A percentile compares a stretch with the other conserved stretches of the same genome.
Evolutionary conservation across 768 basidiomycete species (phyloP).

Genomic region (Trametes gibbosa): DNA sequence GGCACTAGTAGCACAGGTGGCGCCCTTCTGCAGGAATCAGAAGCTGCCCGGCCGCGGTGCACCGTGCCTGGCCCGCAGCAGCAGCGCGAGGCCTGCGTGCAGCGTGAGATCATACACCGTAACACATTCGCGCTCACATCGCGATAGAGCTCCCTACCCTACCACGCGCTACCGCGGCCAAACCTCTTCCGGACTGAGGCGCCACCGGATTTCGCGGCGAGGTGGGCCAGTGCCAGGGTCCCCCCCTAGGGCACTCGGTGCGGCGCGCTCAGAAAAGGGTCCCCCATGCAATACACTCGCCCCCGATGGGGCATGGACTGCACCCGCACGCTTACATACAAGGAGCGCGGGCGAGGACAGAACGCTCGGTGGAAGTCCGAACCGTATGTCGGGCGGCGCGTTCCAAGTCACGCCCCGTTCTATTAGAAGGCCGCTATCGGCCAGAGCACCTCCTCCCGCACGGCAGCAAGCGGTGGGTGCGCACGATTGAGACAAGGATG

Average conservation of each 20-base stretch:
- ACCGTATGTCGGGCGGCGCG: slow-evolving; percentile 9
- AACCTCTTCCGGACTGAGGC: slow-evolving; percentile 4
- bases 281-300: slow-evolving; percentile 7
- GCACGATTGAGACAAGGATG: not conserved
- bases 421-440: slow-evolving; percentile 13
- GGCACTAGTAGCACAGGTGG: not conserved
- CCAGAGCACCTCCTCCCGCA: not conserved
- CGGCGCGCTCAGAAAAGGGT: not conserved
- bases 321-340: slow-evolving; percentile 10
- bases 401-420: slow-evolving; percentile 7
- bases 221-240: too few relatives aligned
- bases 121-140: not conserved
- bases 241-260: not conserved
- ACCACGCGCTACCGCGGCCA: not conserved
- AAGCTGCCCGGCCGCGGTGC: not conserved
- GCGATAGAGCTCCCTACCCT: slow-evolving; percentile 3
- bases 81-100: not conserved
- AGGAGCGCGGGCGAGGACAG: slow-evolving; percentile 6
- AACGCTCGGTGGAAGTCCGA: slow-evolving; percentile 13
- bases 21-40: not conserved
- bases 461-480: not conserved
- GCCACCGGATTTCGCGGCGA: slow-evolving; percentile 11
- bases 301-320: slow-evolving; percentile 8
- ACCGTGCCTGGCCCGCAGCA: slow-evolving; percentile 6
- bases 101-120: not conserved